These are phyloP conservation scores for Lasiosphaeriaceae sp. DNA, from an alignment of 495 filamentous ascomycete genomes.

Conservation along the genomic window DNA sequence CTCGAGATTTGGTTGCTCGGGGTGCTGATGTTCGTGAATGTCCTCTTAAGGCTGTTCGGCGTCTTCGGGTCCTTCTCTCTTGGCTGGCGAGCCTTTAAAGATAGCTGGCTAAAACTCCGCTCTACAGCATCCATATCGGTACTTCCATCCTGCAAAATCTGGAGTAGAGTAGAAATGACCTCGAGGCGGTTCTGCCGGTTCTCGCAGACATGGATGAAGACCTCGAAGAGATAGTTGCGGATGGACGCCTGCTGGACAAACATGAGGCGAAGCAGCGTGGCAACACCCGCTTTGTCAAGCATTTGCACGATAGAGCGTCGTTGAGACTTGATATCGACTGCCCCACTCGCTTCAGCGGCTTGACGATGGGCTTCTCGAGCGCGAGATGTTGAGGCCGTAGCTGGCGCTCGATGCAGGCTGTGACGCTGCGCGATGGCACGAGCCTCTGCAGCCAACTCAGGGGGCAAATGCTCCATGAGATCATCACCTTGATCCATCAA, in stretches of 20 bases:
- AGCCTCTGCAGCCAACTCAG: constrained; percentile 80
- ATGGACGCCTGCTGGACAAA: constrained; percentile 84
- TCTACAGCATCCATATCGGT: constrained; percentile 90
- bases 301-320: constrained; percentile 85
- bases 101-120: constrained; percentile 88
- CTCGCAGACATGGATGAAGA: constrained; percentile 84
- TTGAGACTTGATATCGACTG: constrained; percentile 55
- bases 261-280: constrained; percentile 91
- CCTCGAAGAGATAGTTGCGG: constrained; percentile 73
- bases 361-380: constrained; percentile 26
- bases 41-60: constrained; percentile 70
- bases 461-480: constrained; percentile 76
- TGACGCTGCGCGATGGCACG: constrained; percentile 51
- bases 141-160: constrained; percentile 95
- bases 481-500: constrained; percentile 90
- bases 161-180: constrained; percentile 87
- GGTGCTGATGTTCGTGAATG: constrained; percentile 52
- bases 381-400: constrained; percentile 16
- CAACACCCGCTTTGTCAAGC: constrained; percentile 92
- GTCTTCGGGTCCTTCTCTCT: constrained; percentile 67
- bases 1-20: constrained; percentile 40
- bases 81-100: constrained; percentile 81
- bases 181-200: constrained; percentile 93
- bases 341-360: constrained; percentile 22
- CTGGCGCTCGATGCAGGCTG: constrained; percentile 17